Conservation (phyloP, 225 moss, liverwort and hornwort species). For the Straminergon stramineum region DNA sequence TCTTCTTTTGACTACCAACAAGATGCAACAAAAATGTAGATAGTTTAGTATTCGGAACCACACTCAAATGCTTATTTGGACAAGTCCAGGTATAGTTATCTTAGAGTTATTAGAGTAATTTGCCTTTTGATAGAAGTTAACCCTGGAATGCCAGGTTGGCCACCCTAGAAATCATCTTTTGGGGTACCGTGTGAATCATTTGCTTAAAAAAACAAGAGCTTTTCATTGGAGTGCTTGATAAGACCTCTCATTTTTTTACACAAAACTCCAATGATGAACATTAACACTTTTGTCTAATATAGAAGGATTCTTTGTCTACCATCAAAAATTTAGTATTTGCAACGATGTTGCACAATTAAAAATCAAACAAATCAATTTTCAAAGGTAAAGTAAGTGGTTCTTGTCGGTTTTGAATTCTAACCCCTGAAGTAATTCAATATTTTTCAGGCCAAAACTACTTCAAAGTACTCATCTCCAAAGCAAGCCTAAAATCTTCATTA, state of each 20-base stretch:
- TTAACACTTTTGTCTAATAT: fast-evolving
- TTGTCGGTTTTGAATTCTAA: background rate
- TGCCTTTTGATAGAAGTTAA: background rate
- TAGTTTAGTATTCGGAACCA: fast-evolving
- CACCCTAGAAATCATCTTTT: background rate
- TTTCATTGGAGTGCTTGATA: background rate
- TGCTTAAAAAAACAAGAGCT: background rate
- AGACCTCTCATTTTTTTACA: background rate
- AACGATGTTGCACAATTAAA: fast-evolving
- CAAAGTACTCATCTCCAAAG: background rate
- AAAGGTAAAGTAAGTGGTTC: background rate
- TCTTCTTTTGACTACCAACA: fast-evolving
- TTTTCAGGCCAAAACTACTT: background rate
- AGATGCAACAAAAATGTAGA: background rate
- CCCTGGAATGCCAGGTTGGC: fast-evolving
- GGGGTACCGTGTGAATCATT: background rate
- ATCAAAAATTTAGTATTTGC: fast-evolving
- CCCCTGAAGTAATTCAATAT: background rate
- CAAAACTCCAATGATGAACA: background rate
- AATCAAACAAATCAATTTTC: background rate
- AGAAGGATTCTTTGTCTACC: background rate
- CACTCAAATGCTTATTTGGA: background rate
- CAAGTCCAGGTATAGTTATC: fast-evolving
- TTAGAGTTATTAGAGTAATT: background rate
- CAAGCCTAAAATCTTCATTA: too few species aligned